Evolutionary conservation across 805 yeast genomes (phyloP), one percentile per base, ranked within the genome.

Genomic region (Cyberlindnera samutprakarnensis): DNA sequence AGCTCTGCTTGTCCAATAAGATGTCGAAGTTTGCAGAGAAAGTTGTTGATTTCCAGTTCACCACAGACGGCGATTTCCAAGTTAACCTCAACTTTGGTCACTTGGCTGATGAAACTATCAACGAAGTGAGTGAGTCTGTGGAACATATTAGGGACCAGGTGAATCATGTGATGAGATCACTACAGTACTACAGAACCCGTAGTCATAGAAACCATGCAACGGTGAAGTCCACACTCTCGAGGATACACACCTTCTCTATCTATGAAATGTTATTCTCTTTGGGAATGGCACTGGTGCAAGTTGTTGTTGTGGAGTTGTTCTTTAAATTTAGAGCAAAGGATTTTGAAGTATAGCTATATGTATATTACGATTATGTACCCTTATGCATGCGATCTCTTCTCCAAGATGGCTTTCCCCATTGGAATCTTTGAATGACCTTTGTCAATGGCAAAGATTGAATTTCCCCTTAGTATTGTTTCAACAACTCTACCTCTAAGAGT

Each of bases 161-260:
- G 50, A 71, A 68, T 43, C 63, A 65, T 10, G 61, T 82, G 39
- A 62, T 69, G 46, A 68, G 68, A 43, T 64, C 77, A 23, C 62
- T 90, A 53, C 83, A 79, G 47, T 82, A 88, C 59, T 87, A 88
- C 67, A 82, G 78, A 60, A 78, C 94, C 10, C 79, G 98, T 64
- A 90, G 84, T 59, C 76, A 76, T 62, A 74, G 97, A 62, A 90
- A 90, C 62, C 92, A 85, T 57, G 74, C 80, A 33, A 85, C 95
- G 28, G 95, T 85, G 40, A 68, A 66, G 55, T 75, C 85, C 31
- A 85, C 95, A n/a, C 86, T 79, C 50, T 59, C 77, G 13, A 75
- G 94, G 55, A 72, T 85, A 38, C 78, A 81, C 55, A 82, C 81
- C 70, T 78, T 83, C 51, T 76, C 87, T 28, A 57, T 84, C 32